Conservation (phyloP, 208 protist genomes). For the Acanthamoeba lenticulata region DNA sequence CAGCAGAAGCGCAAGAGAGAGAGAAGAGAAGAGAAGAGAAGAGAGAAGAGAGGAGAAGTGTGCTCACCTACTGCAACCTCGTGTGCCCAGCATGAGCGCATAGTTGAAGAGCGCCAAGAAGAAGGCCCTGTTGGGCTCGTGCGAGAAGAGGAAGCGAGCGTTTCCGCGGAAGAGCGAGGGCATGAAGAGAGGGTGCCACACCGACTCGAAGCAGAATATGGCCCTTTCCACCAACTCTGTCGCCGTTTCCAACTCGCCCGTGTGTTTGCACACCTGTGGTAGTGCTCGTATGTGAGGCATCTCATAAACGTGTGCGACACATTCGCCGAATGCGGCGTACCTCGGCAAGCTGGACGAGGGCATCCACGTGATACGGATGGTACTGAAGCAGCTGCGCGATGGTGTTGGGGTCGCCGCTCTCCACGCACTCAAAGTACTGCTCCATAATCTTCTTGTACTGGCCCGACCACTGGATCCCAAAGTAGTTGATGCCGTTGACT, state of each 20-base stretch:
- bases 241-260: constrained; percentile 56
- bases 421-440: constrained; percentile 54
- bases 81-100: constrained; percentile 35
- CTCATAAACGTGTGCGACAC: neutral
- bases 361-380: constrained; percentile 41
- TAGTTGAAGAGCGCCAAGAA: constrained; percentile 43
- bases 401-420: constrained; percentile 32
- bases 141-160: constrained; percentile 36
- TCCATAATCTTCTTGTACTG: constrained; percentile 27
- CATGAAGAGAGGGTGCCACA: constrained; percentile 41
- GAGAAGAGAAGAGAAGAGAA: neutral
- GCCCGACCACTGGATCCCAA: constrained; percentile 34
- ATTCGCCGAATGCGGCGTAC: neutral
- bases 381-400: constrained; percentile 52
- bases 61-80: constrained; percentile 43
- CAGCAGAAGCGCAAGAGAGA: neutral
- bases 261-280: constrained; percentile 60
- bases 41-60: neutral
- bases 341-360: constrained; percentile 22
- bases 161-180: constrained; percentile 43
- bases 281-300: neutral
- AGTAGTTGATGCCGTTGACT: constrained; percentile 33
- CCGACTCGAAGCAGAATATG: constrained; percentile 55
- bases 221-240: constrained; percentile 49
- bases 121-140: constrained; percentile 39